Conservation (phyloP, 441 rosid genomes). For the Rhodomyrtus psidioides region DNA sequence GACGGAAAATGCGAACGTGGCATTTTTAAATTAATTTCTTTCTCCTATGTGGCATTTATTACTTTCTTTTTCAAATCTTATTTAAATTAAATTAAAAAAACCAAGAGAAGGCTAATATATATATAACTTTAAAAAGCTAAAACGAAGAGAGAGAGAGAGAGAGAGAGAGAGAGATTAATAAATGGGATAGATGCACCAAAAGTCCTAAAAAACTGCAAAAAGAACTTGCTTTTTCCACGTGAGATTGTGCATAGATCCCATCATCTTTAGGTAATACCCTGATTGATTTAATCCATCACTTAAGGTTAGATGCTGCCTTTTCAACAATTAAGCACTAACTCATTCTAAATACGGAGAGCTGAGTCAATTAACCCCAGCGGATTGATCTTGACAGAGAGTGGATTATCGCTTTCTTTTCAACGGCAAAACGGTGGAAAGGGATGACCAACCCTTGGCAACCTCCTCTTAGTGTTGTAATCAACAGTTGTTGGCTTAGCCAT, state of each 20-base stretch:
- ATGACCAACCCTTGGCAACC: background rate
- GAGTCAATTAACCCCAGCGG: background rate
- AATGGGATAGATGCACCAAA: too few species aligned
- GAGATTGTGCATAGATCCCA: background rate
- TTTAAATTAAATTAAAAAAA: too few species aligned
- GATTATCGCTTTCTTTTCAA: background rate
- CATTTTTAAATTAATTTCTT: too few species aligned
- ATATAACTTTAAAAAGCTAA: too few species aligned
- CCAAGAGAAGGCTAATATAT: too few species aligned
- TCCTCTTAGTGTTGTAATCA: background rate
- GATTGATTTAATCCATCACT: background rate
- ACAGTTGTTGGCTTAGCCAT: too few species aligned
- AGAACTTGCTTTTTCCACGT: background rate
- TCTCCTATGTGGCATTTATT: too few species aligned
- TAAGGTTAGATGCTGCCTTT: background rate
- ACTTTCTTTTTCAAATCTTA: too few species aligned
- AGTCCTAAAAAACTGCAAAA: background rate
- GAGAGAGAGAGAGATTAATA: too few species aligned
- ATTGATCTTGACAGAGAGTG: background rate
- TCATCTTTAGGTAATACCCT: background rate
- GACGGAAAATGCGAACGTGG: too few species aligned
- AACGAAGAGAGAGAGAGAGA: too few species aligned
- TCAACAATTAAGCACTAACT: background rate
- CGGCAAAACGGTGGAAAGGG: background rate
- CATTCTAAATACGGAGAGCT: background rate